Base-by-base conservation (phyloP, 768 basidiomycete species). In the Lactifluus piperatus region DNA sequence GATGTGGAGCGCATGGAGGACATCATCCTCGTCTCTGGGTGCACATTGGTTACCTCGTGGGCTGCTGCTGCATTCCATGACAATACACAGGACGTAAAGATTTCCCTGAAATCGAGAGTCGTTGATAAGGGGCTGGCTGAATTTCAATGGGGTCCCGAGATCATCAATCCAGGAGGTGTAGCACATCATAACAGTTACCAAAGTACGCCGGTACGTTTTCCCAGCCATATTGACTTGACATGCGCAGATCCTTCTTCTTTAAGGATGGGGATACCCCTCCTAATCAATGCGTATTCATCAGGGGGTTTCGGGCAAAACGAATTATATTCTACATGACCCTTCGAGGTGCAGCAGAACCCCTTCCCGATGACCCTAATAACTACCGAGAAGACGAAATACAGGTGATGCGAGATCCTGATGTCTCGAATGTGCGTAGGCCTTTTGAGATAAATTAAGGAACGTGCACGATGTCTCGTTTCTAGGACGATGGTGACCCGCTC, bases 401-500 rank as follows among this genome's bases (percentile, higher is more conserved):
- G 36, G 44, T 55, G 10, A 37, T 20, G n/a, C 54, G 45, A 29
- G 46, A 37, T 14, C 45, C 54, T 3, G 45, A 47, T 13, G n/a
- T 37, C 7, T 30, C 32, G 3, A 30, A 14, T 8, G 57, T 57
- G 22, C 4, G 43, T 46, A 22, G 2, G 0, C 27, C 34, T n/a
- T 10, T 7, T 27, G 8, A n/a, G n/a, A 29, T 44, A 9, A 5
- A n/a, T 32, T 11, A 10, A 24, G 43, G n/a, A 36, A 11, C 22
- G 43, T 18, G 11, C 29, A 27, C 58, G 4, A 60, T 20, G 27
- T 16, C 24, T 51, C 16, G 24, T 13, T 45, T 44, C 16, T 18
- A 60, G 59, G 57, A 44, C n/a, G 36, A 50, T n/a, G n/a, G n/a
- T 27, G 59, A 60, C 24, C 59, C 59, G 2, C 44, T 60, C 22